Base-by-base conservation (phyloP, 306 rosid species). In the Quercus robur region DNA sequence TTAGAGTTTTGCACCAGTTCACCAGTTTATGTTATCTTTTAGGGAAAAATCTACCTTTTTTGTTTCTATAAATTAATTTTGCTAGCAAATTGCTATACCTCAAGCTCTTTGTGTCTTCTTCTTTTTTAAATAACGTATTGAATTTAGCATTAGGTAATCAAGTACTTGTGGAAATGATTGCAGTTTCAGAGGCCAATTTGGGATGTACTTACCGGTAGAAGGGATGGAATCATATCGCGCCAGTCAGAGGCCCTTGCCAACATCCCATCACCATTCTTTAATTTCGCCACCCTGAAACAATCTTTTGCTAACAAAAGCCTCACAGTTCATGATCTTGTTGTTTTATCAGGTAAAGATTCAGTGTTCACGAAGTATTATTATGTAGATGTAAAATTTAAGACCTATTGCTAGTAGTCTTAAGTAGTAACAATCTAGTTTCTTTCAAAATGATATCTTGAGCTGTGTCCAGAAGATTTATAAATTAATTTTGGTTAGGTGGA, bases 181-280 rank as follows among this genome's bases (percentile, higher is more conserved):
- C 86, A 89, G 95, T 91, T 68, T 18, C 77, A 80, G 23, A 59
- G 81, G 2, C 75, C 84, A 18, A 4, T 41, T 41, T 91, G 93
- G 90, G 87, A 85, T 63, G 95, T 89, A 66, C 90, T 84, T 33
- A 91, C 91, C 5, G 93, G 95, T 12, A 85, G 93, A 83, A 86
- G 93, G 84, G 95, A 91, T 79, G 95, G 95, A 13, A 84, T 1
- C 15, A 85, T 84, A 15, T 89, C 93, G 3, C 10, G 0, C 2
- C 18, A 2, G 10, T 7, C 2, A 11, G 90, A 89, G 33, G 87
- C 44, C 5, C 57, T 84, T 4, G 15, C 10, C 70, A 81, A 84
- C 63, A 25, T 91, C 54, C 93, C 93, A 21, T 1, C 84, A 11
- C 90, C 95, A 25, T 58, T n/a, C 82, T 77, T 76, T 56, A 89